Base-by-base conservation (phyloP, 805 yeast genomes). In the Candida dajiaensis region DNA sequence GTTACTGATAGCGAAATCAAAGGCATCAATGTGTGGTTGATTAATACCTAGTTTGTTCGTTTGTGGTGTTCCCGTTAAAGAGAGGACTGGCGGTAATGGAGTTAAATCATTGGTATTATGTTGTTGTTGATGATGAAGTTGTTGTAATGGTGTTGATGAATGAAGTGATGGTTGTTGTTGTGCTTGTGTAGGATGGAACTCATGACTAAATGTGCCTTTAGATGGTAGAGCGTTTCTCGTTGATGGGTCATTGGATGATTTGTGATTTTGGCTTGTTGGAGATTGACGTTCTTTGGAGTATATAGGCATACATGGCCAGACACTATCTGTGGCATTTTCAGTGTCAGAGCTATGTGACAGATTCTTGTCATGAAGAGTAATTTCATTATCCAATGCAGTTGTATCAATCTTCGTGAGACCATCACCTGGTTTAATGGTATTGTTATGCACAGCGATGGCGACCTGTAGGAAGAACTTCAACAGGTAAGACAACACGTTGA, bases 381-480 rank as follows among this genome's bases (percentile, higher is more conserved):
- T 11, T n/a, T 52, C 56, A 19, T 35, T 20, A 15, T 50, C 53
- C 3, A 54, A 15, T 16, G 28, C 20, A 8, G 47, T 38, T 1
- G 45, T 16, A 28, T 49, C 50, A 8, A 54, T 19, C 18, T 41
- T 38, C 16, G 36, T 6, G 2, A 33, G 20, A 15, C 26, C 42
- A 36, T 40, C 46, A 8, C 26, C 36, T 10, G 38, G 43, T 10
- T 29, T 10, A 36, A 43, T 37, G 7, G 47, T n/a, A 8, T 28
- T 42, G 41, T 59, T 59, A 23, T 51, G 49, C 1, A 53, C 53
- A 8, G 57, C n/a, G 11, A 57, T 46, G 2, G 58, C 54, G 33
- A 59, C 43, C 20, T 54, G 50, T 19, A 53, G 25, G 40, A 58
- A 58, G 43, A 50, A 49, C 40, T 56, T 51, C 18, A 57, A 45